Percentiles rank a stretch among this genome's conserved stretches.
Conservation (phyloP, 768 basidiomycete species). For the Agrocybe chaxingu region DNA sequence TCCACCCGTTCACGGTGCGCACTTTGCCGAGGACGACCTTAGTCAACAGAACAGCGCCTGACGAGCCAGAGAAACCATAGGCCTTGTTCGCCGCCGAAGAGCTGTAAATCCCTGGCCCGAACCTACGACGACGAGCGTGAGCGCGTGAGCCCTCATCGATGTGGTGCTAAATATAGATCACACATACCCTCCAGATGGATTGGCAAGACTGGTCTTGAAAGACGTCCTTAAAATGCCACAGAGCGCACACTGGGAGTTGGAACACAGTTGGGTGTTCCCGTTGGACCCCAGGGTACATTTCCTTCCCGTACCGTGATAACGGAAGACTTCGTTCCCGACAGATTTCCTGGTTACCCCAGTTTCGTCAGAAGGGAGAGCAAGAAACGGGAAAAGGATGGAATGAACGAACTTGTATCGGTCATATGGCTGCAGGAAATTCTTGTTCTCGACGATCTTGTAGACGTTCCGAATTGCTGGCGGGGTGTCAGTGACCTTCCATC, state of each 20-base stretch:
- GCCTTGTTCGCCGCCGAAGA: conserved; percentile 28
- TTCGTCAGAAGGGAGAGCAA: not conserved
- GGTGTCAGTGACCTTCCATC: conserved; percentile 18
- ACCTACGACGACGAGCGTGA: conserved; percentile 9
- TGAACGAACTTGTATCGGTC: conserved; percentile 21
- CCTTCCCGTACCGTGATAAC: conserved; percentile 28
- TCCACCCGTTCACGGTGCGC: conserved; percentile 15
- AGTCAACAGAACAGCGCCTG: conserved; percentile 24
- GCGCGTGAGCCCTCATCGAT: not conserved
- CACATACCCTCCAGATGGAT: conserved; percentile 24
- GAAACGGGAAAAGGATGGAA: not conserved
- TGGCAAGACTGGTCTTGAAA: conserved; percentile 28
- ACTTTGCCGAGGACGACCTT: conserved; percentile 28
- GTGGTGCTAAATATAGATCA: not conserved
- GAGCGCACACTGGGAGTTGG: conserved; percentile 16
- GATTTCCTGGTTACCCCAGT: conserved; percentile 11
- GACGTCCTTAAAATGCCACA: conserved; percentile 28
- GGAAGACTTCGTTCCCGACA: conserved; percentile 25
- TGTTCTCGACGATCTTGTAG: conserved; percentile 27
- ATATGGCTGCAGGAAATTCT: conserved; percentile 18
- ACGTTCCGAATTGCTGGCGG: conserved; percentile 22
- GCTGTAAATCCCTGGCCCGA: conserved; percentile 26
- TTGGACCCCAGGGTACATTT: conserved; percentile 21
- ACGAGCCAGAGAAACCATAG: conserved; percentile 11
- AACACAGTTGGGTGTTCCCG: conserved; percentile 21